Conservation (phyloP, 345 rosid genomes). For the Brassica napus region DNA sequence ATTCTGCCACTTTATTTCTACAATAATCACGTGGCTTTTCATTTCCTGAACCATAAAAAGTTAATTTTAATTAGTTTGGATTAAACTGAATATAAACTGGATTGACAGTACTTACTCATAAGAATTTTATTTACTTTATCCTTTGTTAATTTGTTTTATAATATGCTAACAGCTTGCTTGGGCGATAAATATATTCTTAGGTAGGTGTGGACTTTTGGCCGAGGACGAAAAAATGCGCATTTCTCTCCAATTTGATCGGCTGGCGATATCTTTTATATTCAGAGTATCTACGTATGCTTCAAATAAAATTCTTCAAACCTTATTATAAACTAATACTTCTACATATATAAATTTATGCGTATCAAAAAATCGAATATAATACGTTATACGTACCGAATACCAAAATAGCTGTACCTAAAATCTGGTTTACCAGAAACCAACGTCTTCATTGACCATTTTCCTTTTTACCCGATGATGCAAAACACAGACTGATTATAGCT, state of each 20-base stretch:
- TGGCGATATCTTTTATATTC: constrained; percentile 29
- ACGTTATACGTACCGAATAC: neutral
- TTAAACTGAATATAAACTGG: too few species aligned
- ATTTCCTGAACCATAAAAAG: too few species aligned
- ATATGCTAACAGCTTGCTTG: too few species aligned
- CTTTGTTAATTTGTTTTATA: too few species aligned
- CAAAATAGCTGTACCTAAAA: constrained; percentile 18
- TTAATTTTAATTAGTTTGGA: too few species aligned
- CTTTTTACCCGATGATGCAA: neutral
- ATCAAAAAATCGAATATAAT: too few species aligned
- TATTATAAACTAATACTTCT: too few species aligned
- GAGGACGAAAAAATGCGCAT: constrained; percentile 7
- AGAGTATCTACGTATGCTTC: neutral
- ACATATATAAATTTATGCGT: too few species aligned
- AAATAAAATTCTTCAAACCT: neutral
- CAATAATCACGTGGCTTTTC: too few species aligned
- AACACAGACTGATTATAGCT: neutral
- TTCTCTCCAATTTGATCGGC: constrained; percentile 15
- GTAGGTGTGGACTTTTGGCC: neutral
- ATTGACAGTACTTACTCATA: too few species aligned
- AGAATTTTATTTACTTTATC: too few species aligned
- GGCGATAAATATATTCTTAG: neutral
- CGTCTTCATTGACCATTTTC: constrained; percentile 11
- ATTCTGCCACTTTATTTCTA: too few species aligned
- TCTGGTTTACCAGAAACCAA: constrained; percentile 17